A percentile compares a stretch with the other conserved stretches of the same genome.
phyloP scores from a whole-genome alignment of 2,329 filamentous ascomycete genomes.

The Fusarium irregulare region DNA sequence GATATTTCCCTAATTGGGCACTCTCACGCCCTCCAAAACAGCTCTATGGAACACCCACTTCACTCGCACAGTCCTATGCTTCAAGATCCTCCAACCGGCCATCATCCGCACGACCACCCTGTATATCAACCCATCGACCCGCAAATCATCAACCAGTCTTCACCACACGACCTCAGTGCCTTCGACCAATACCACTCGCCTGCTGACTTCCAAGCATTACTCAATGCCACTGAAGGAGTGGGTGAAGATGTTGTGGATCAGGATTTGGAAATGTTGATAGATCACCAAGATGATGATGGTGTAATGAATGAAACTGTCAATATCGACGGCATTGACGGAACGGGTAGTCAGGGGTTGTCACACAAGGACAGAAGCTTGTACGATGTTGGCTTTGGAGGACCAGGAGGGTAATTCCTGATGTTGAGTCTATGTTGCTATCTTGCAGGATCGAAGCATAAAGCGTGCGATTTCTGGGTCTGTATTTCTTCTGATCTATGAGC shows the following conservation, averaged over 20 bases:
- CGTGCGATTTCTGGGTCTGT: conserved; percentile 28
- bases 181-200: conserved; percentile 58
- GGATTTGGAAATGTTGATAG: conserved; percentile 65
- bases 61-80: conserved; percentile 47
- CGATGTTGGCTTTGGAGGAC: conserved; percentile 46
- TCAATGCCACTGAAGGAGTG: conserved; percentile 60
- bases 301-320: conserved; percentile 26
- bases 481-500: conserved; percentile 17
- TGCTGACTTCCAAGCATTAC: conserved; percentile 65
- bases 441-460: conserved; percentile 20
- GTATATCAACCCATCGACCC: conserved; percentile 69
- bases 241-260: conserved; percentile 57
- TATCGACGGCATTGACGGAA: conserved; percentile 32
- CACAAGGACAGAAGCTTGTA: conserved; percentile 46
- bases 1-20: conserved; percentile 59
- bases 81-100: conserved; percentile 47
- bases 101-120: conserved; percentile 40
- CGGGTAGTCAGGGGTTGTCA: conserved; percentile 29
- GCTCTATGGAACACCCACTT: conserved; percentile 42
- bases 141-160: conserved; percentile 62
- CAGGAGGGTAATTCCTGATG: conserved; percentile 20
- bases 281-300: conserved; percentile 57
- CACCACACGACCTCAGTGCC: conserved; percentile 48
- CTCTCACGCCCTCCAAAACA: conserved; percentile 53
- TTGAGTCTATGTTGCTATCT: neutral